Conservation (phyloP, 805 yeast genomes). For the Candida nanaspora region DNA sequence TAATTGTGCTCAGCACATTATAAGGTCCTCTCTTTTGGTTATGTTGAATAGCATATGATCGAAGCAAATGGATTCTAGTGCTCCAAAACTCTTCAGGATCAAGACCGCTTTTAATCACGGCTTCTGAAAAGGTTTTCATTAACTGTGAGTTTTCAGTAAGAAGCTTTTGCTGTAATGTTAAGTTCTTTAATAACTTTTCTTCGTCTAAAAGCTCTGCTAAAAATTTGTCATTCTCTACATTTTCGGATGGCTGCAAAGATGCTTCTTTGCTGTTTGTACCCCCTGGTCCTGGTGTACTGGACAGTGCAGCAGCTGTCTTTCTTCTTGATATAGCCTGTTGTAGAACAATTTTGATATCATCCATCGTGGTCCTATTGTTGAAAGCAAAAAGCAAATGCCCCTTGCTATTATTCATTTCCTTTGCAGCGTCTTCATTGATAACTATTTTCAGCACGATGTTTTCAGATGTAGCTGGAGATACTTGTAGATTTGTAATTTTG, state of each 20-base stretch:
- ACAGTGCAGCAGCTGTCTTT: constrained; percentile 40
- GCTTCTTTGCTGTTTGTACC: not conserved
- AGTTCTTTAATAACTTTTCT: constrained; percentile 56
- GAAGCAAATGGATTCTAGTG: constrained; percentile 65
- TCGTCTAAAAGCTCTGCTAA: constrained; percentile 40
- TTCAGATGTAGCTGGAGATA: constrained; percentile 59
- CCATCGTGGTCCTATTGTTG: constrained; percentile 69
- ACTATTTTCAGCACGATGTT: constrained; percentile 60
- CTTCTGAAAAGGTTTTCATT: constrained; percentile 74
- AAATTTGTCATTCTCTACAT: constrained; percentile 20
- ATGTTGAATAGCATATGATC: constrained; percentile 80
- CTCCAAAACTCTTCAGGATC: constrained; percentile 85
- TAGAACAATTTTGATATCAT: constrained; percentile 56
- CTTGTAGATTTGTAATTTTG: constrained; percentile 47
- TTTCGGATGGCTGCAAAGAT: constrained; percentile 3
- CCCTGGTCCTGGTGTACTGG: constrained; percentile 1
- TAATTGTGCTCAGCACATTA: constrained; percentile 87
- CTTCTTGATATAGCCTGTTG: constrained; percentile 65
- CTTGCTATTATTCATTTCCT: constrained; percentile 19
- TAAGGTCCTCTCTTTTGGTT: constrained; percentile 89
- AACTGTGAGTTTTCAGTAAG: constrained; percentile 62
- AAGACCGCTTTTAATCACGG: constrained; percentile 72
- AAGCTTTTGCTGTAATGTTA: constrained; percentile 71
- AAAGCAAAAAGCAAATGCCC: constrained; percentile 47
- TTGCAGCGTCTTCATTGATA: constrained; percentile 23